Percentiles rank a stretch among this genome's conserved stretches.
Evolutionary conservation across 148 eudicot species (phyloP).

Genomic region (Fagopyrum esculentum): DNA sequence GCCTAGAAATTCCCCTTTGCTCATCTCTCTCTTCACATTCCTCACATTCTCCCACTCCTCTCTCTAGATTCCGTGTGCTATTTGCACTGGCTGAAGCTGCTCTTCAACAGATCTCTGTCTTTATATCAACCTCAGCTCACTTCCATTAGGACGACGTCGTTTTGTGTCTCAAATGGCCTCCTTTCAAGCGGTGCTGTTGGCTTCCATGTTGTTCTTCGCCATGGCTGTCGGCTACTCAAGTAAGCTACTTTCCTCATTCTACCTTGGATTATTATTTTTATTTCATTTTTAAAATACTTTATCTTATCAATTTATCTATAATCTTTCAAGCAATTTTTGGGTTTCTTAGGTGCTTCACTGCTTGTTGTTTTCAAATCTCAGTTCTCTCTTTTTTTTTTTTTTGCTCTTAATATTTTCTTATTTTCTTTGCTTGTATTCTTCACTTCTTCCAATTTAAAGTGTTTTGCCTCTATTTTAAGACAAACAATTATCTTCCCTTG

Average conservation of each 20-base stretch:
- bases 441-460: background rate
- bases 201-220: conserved; percentile 2
- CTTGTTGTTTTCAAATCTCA: background rate
- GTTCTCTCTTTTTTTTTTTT: background rate
- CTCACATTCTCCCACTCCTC: background rate
- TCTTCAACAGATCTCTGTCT: background rate
- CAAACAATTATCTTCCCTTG: background rate
- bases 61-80: background rate
- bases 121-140: background rate
- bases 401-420: background rate
- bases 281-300: background rate
- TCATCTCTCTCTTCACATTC: background rate
- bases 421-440: background rate
- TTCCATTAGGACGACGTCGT: background rate
- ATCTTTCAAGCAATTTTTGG: background rate
- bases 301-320: background rate
- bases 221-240: conserved; percentile 9
- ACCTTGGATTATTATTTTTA: background rate
- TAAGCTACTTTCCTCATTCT: background rate
- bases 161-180: conserved; percentile 11
- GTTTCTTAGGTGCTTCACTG: background rate
- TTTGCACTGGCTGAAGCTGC: background rate
- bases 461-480: conserved; percentile 1
- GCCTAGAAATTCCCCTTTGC: conserved; percentile 6
- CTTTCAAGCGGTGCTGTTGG: conserved; percentile 4